Evolutionary conservation across 805 yeast genomes (phyloP), one percentile per base, ranked within the genome.

Genomic region (Hanseniaspora lindneri): DNA sequence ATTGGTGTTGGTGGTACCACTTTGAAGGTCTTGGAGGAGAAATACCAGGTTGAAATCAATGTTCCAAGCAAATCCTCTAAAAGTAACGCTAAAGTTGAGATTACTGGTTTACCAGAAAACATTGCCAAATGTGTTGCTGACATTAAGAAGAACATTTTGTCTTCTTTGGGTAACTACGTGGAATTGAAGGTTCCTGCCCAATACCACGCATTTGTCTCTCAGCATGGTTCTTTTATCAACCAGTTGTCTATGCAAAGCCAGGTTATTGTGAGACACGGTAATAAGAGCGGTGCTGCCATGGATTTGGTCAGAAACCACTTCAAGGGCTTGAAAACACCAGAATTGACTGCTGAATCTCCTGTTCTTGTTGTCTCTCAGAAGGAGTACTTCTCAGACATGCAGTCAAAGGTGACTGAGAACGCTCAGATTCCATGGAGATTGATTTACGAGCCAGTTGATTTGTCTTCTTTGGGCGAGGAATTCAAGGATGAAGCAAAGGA

Each of bases 1-100:
- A 76, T 89, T 62, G 97, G 97, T 34, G 78, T 86, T 33, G 77
- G 78, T 51, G 96, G 97, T 39, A 58, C 76, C 11, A 73, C 74
- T 51, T 84, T 89, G 65, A 80, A 81, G 55, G 69, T 75, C 10
- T 63, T 86, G 54, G 89, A 86, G 66, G 68, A 74, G 14, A 84
- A 81, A 57, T 83, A 73, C 62, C 68, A 70, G 13, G 88, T 84
- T 42, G 60, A 63, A 24, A 63, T 89, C 49, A 70, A 68, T 40
- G 74, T 89, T 59, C 96, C 96, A 54, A 73, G 72, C 58, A 73
- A 70, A 52, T 39, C 25, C 25, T 7, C 14, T n/a, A 46, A 41
- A 29, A 65, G 67, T 29, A 69, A 76, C 6, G 76, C 75, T 20
- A 62, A 61, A 30, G 72, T 87, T 46, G 69, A 69, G 29, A 62